A percentile compares a stretch with the other conserved stretches of the same genome.
phyloP scores from a whole-genome alignment of 2,329 filamentous ascomycete genomes.

The Colletotrichum sp. region DNA sequence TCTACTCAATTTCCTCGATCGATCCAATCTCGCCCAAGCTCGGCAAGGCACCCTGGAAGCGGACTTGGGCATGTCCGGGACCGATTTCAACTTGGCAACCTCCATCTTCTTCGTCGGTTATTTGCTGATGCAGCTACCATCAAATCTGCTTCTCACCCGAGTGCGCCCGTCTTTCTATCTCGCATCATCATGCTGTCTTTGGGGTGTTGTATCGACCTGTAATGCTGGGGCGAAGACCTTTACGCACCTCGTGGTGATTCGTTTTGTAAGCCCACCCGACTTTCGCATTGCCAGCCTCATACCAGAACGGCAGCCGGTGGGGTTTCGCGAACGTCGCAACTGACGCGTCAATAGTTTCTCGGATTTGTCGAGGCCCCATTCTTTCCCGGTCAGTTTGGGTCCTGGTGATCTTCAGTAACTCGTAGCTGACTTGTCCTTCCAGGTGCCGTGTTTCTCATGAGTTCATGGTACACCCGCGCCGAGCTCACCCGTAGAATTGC shows the following conservation, averaged over 20 bases:
- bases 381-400: conserved; percentile 40
- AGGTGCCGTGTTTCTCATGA: conserved; percentile 50
- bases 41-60: conserved; percentile 57
- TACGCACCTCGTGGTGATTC: conserved; percentile 44
- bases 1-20: conserved; percentile 60
- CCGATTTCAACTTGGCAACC: conserved; percentile 61
- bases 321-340: neutral
- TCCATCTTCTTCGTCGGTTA: conserved; percentile 65
- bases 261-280: conserved; percentile 36
- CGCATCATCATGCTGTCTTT: conserved; percentile 48
- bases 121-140: conserved; percentile 66
- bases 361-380: conserved; percentile 53
- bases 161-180: conserved; percentile 60
- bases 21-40: conserved; percentile 59
- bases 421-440: neutral
- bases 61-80: conserved; percentile 59
- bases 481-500: conserved; percentile 51
- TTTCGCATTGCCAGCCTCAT: neutral
- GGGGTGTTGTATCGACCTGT: conserved; percentile 45
- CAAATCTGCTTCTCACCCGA: conserved; percentile 61
- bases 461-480: conserved; percentile 47
- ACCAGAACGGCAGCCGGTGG: neutral
- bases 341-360: conserved; percentile 28
- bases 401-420: neutral
- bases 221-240: conserved; percentile 52